Base-by-base conservation (phyloP, 106 monocot genomes). In the Posidonia australis region DNA sequence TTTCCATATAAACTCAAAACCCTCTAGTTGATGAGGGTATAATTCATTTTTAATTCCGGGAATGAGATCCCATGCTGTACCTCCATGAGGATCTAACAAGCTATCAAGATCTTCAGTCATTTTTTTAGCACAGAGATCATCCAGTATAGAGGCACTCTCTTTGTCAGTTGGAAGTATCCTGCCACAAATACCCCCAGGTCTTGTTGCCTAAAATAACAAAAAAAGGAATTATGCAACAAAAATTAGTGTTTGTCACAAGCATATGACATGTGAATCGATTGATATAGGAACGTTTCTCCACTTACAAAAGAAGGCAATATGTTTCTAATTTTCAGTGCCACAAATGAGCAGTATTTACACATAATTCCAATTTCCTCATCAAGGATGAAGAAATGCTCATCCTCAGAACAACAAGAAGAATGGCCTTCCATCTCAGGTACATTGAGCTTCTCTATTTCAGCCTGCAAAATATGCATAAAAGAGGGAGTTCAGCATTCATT, bases 41-140 rank as follows among this genome's bases (percentile, higher is more conserved):
- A 92, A 67, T 5, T 46, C 69, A 9, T 56, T 13, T 18, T 62
- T n/a, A 14, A 73, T 44, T 0, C 78, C 84, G 10, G 85, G 88
- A 72, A 87, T 69, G 17, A 82, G 73, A 63, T 92, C 84, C 92
- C 92, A 92, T 0, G 88, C 80, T n/a, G 92, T 82, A 52, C 77
- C 87, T 23, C 23, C 62, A 26, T 53, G 19, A 51, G 24, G 29
- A 46, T 26, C 27, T 66, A 2, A 54, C 30, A 54, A 51, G 57
- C 17, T 44, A 69, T 49, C 24, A 21, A 46, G 31, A 17, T 45
- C 44, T 30, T 55, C 46, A 59, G 27, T 67, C 44, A 52, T 75
- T 16, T 22, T 26, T 20, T 27, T 49, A 18, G 28, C 11, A 45
- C 23, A 69, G 42, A 90, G 55, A 19, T 72, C 59, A 44, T 66